Evolutionary conservation across 2,329 filamentous ascomycete species (phyloP).

Genomic region (Fusarium coicis): DNA sequence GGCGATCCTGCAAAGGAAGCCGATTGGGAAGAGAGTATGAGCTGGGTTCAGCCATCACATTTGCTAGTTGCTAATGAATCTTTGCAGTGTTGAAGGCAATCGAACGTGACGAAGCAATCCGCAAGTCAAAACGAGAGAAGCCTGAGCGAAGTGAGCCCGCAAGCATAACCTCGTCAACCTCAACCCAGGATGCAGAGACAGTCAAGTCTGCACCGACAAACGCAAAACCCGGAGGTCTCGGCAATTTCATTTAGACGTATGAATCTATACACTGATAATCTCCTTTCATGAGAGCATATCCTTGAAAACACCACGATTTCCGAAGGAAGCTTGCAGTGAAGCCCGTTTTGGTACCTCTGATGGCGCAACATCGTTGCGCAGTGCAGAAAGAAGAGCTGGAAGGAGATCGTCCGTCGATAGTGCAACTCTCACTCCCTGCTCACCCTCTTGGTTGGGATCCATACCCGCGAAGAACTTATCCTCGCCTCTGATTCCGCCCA

Average conservation of each 20-base stretch:
- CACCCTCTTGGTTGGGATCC: slow-evolving; percentile 61
- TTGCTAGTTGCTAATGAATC: slow-evolving; percentile 21
- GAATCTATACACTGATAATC: slow-evolving; percentile 35
- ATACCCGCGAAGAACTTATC: slow-evolving; percentile 74
- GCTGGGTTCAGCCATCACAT: too few species aligned
- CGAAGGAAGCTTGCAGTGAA: slow-evolving; percentile 21
- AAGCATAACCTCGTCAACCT: slow-evolving; percentile 13
- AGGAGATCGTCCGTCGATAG: slow-evolving; percentile 67
- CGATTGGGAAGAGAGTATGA: slow-evolving; percentile 87
- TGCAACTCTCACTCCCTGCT: slow-evolving; percentile 66
- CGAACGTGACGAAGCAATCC: slow-evolving; percentile 69
- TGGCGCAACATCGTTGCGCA: slow-evolving; percentile 50
- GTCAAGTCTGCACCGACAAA: slow-evolving; percentile 41
- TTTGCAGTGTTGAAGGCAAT: slow-evolving; percentile 72
- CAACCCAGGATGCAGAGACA: slow-evolving; percentile 18
- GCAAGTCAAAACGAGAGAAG: slow-evolving; percentile 57
- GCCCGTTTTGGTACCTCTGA: slow-evolving; percentile 11
- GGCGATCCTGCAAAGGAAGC: slow-evolving; percentile 79
- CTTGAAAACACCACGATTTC: slow-evolving; percentile 59
- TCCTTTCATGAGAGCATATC: slow-evolving; percentile 66
- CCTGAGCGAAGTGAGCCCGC: slow-evolving; percentile 45
- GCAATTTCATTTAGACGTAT: slow-evolving; percentile 61
- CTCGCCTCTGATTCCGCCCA: slow-evolving; percentile 85
- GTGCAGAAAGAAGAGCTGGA: slow-evolving; percentile 64
- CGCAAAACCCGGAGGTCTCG: slow-evolving; percentile 49